Evolutionary conservation across 148 eudicot species (phyloP).

Genomic region (Fagopyrum homotropicum): DNA sequence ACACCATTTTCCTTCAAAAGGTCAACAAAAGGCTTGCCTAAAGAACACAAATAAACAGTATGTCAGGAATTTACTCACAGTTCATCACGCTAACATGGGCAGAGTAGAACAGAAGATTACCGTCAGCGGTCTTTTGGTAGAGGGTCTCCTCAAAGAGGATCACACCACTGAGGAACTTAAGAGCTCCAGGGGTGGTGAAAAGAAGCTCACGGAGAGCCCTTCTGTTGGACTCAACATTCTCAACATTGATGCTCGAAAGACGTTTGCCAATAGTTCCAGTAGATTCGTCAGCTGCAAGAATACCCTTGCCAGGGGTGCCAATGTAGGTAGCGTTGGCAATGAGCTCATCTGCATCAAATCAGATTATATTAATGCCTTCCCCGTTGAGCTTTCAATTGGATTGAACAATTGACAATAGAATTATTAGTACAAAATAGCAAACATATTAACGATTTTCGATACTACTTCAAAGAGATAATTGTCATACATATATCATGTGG

Average conservation of each 20-base stretch:
- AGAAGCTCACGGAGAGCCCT: constrained; percentile 92
- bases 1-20: constrained; percentile 69
- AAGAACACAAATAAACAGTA: neutral
- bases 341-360: constrained; percentile 19
- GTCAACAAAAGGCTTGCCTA: constrained; percentile 85
- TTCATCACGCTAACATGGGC: neutral
- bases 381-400: neutral
- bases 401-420: neutral
- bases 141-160: constrained; percentile 92
- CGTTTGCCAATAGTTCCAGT: constrained; percentile 98
- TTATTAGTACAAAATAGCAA: neutral
- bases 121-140: constrained; percentile 73
- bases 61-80: neutral
- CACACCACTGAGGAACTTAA: constrained; percentile 76
- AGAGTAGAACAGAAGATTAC: constrained; percentile 24
- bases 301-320: constrained; percentile 99
- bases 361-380: neutral
- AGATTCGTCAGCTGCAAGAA: constrained; percentile 94
- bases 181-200: constrained; percentile 78
- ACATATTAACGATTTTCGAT: neutral
- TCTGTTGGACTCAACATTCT: constrained; percentile 84
- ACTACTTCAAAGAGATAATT: neutral
- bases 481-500: neutral
- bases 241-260: constrained; percentile 72
- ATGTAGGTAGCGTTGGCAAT: constrained; percentile 19